These are phyloP conservation scores for Fonsecaea multimorphosa DNA, from an alignment of 2,329 filamentous ascomycete species.

Conservation along the genomic window DNA sequence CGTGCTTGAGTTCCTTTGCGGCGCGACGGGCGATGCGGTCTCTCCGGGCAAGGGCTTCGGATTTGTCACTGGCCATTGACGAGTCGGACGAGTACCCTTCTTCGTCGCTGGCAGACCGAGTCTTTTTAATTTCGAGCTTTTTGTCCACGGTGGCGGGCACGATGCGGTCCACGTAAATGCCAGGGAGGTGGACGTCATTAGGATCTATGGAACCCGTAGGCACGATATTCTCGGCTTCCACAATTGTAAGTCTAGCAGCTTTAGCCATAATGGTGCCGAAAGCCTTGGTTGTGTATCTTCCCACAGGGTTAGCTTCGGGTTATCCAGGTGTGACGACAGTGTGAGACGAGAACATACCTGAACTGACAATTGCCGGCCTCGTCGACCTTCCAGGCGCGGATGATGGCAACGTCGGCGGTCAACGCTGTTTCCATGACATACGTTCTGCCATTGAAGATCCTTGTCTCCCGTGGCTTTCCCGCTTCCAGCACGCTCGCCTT, in stretches of 20 bases:
- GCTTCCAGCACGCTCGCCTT: constrained; percentile 68
- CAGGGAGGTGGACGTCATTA: constrained; percentile 76
- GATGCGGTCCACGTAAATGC: constrained; percentile 82
- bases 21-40: constrained; percentile 77
- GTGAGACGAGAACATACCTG: constrained; percentile 47
- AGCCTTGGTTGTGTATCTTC: constrained; percentile 69
- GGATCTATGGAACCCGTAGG: constrained; percentile 74
- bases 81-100: constrained; percentile 44
- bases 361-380: constrained; percentile 81
- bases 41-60: constrained; percentile 61
- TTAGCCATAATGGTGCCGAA: constrained; percentile 82
- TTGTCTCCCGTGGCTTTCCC: constrained; percentile 70
- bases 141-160: constrained; percentile 75
- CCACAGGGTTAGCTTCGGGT: background rate
- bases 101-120: constrained; percentile 53
- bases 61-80: constrained; percentile 43
- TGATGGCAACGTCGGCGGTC: constrained; percentile 75
- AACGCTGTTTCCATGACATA: constrained; percentile 81
- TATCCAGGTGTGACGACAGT: background rate
- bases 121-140: constrained; percentile 72
- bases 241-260: constrained; percentile 76
- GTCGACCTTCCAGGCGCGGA: constrained; percentile 78
- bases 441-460: constrained; percentile 73
- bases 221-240: constrained; percentile 85
- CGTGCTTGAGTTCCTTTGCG: constrained; percentile 79